These are phyloP conservation scores for Cupressus sempervirens DNA, from an alignment of 75 land plant species.

Conservation along the genomic window DNA sequence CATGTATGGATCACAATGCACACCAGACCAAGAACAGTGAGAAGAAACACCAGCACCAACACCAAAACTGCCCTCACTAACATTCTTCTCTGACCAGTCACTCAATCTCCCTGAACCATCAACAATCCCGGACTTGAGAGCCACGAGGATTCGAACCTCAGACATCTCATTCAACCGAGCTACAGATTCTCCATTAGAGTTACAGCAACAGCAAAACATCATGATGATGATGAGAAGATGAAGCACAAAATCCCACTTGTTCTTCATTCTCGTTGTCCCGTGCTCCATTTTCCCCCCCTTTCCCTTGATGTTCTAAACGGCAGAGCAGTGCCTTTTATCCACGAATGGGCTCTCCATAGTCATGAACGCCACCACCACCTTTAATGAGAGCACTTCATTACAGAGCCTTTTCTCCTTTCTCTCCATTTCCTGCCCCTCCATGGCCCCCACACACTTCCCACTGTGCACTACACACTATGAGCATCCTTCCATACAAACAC, in stretches of 20 bases:
- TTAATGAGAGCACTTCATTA: conserved; percentile 9
- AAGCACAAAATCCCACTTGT: not conserved
- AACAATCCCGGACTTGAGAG: conserved; percentile 38
- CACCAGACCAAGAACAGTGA: conserved; percentile 25
- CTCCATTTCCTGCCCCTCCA: conserved; percentile 9
- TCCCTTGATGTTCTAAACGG: not conserved
- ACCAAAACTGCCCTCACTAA: not conserved
- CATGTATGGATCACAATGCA: not conserved
- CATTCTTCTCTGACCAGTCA: conserved; percentile 30
- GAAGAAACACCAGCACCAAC: not conserved
- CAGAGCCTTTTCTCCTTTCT: conserved; percentile 8
- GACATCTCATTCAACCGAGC: not conserved
- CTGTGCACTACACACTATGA: not conserved
- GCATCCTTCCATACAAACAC: too few relatives aligned
- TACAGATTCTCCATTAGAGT: not conserved
- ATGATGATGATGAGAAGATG: not conserved
- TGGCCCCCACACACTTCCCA: conserved; percentile 1
- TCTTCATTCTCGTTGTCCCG: not conserved
- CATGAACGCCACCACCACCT: conserved; percentile 11
- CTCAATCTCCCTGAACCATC: conserved; percentile 30
- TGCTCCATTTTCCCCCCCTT: too few relatives aligned
- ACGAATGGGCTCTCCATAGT: not conserved
- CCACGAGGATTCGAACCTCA: conserved; percentile 28
- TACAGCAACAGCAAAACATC: not conserved
- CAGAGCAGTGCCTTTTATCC: not conserved